phyloP scores from a whole-genome alignment of 179 eudicot species.

The Actinidia chinensis region DNA sequence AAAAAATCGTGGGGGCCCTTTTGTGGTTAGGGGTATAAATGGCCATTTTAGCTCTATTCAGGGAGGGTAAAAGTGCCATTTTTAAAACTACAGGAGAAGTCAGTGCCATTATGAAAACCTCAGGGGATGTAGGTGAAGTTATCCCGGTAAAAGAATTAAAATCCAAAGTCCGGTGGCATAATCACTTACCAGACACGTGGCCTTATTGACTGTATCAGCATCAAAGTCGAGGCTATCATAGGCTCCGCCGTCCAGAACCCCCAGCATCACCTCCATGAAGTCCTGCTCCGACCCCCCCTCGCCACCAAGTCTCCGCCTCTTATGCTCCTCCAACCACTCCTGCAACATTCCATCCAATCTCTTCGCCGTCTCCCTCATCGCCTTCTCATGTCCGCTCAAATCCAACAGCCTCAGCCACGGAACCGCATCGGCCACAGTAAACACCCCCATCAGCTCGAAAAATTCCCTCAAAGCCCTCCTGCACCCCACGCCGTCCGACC shows the following conservation, averaged over 20 bases:
- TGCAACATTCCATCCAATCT: constrained; percentile 18
- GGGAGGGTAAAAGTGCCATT: too few species aligned
- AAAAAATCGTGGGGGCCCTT: too few species aligned
- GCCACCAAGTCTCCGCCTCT: not conserved
- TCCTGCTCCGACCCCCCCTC: not conserved
- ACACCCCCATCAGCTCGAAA: constrained; percentile 17
- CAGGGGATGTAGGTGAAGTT: too few species aligned
- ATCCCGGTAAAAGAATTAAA: too few species aligned
- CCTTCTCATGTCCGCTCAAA: constrained; percentile 28
- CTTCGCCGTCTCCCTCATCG: constrained; percentile 18
- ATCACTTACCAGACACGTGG: constrained; percentile 15
- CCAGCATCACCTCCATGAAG: constrained; percentile 19
- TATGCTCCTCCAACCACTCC: constrained; percentile 35
- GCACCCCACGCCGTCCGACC: not conserved
- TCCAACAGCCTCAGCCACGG: constrained; percentile 33
- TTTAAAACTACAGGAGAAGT: too few species aligned
- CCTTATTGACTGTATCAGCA: constrained; percentile 14
- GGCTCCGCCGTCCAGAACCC: not conserved
- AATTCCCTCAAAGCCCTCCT: constrained; percentile 13
- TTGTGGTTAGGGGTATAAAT: too few species aligned
- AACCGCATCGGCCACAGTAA: constrained; percentile 29
- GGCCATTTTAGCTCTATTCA: too few species aligned
- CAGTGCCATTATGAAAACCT: too few species aligned
- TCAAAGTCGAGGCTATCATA: not conserved
- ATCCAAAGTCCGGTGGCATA: too few species aligned